Evolutionary conservation across 2,329 filamentous ascomycete genomes (phyloP).

Genomic region (Alternaria sp.): DNA sequence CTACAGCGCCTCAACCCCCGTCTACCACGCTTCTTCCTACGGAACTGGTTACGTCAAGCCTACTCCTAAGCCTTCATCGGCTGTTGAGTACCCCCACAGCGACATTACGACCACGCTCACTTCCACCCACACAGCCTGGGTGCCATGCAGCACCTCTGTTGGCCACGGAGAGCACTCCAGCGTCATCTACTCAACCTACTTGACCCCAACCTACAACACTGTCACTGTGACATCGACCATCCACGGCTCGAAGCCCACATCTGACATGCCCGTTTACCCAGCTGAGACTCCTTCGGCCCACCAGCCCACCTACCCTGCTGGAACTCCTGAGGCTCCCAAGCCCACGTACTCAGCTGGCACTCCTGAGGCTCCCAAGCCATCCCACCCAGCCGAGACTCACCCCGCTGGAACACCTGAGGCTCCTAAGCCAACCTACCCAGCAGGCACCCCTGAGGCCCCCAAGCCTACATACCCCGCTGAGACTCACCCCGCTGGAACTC

Average conservation of each 20-base stretch:
- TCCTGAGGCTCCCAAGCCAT: not conserved
- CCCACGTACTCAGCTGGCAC: not conserved
- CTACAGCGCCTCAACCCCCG: not conserved
- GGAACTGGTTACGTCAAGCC: constrained; percentile 4
- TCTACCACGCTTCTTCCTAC: constrained; percentile 17
- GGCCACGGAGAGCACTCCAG: constrained; percentile 35
- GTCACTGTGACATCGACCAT: constrained; percentile 39
- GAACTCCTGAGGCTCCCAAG: not conserved
- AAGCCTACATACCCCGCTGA: constrained; percentile 3
- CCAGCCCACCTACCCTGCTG: not conserved
- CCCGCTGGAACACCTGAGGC: not conserved
- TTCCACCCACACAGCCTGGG: constrained; percentile 43
- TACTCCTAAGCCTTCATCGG: constrained; percentile 13
- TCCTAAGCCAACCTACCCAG: constrained; percentile 4
- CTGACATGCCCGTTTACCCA: constrained; percentile 6
- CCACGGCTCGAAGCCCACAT: constrained; percentile 24
- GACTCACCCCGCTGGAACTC: constrained; percentile 13
- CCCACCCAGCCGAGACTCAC: not conserved
- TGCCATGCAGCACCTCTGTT: constrained; percentile 47
- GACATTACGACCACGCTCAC: constrained; percentile 31
- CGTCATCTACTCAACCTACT: constrained; percentile 47
- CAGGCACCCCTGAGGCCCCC: not conserved
- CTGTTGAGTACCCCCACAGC: constrained; percentile 12
- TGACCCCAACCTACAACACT: constrained; percentile 44
- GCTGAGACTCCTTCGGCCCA: not conserved